Percentiles rank a stretch among this genome's conserved stretches.
These are phyloP conservation scores for Kickxella alabastrina DNA, from an alignment of 192 early-diverging fungal species.

Conservation along the genomic window DNA sequence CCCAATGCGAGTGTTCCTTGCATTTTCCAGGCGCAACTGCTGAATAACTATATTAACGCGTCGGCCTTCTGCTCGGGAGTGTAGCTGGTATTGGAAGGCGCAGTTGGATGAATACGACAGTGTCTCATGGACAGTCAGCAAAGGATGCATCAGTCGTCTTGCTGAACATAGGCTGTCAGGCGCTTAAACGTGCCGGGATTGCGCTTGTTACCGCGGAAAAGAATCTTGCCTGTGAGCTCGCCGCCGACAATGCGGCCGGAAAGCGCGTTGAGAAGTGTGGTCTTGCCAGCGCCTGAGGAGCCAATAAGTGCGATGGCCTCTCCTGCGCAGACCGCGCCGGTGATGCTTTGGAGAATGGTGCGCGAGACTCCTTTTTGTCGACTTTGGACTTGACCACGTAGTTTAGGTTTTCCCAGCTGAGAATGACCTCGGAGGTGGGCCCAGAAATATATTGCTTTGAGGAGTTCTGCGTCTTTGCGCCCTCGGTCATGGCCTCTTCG, in stretches of 20 bases:
- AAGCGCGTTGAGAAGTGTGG: constrained; percentile 78
- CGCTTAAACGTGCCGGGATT: constrained; percentile 48
- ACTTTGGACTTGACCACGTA: constrained; percentile 43
- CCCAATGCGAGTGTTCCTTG: constrained; percentile 57
- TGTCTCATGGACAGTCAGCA: constrained; percentile 75
- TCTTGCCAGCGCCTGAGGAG: constrained; percentile 87
- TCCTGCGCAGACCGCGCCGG: constrained; percentile 69
- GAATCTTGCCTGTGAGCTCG: constrained; percentile 52
- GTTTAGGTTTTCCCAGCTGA: constrained; percentile 37
- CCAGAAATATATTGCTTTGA: neutral
- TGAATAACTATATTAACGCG: constrained; percentile 64
- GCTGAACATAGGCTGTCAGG: constrained; percentile 50
- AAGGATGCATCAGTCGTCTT: constrained; percentile 57
- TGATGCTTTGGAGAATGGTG: constrained; percentile 63
- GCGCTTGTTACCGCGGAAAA: constrained; percentile 54
- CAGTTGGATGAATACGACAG: constrained; percentile 72
- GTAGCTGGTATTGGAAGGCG: constrained; percentile 58
- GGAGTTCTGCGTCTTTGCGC: constrained; percentile 8
- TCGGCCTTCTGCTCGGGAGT: constrained; percentile 48
- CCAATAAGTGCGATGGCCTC: constrained; percentile 88
- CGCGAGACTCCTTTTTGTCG: constrained; percentile 15
- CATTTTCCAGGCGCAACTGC: constrained; percentile 60
- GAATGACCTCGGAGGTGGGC: constrained; percentile 18
- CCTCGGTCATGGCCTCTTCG: constrained; percentile 37
- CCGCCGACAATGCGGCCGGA: constrained; percentile 64